Evolutionary conservation across 108 stramenopile genomes (phyloP), one percentile per base, ranked within the genome.

Genomic region (Asterionellopsis glacialis): DNA sequence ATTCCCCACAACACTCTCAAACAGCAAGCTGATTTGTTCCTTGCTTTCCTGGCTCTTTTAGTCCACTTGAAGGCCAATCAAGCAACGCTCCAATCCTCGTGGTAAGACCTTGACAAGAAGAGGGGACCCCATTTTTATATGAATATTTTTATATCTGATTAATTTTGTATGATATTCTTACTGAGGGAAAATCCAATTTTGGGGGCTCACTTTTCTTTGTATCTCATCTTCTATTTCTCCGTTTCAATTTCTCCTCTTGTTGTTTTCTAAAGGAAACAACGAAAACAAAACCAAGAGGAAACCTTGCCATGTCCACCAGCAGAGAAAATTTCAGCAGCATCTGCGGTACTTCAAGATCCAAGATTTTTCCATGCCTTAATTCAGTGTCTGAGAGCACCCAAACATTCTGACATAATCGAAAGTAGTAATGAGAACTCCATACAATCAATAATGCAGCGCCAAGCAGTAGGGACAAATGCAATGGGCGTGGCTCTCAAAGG

Each of bases 311-410:
- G 45, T 45, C 79, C 79, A 16, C 41, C 74, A 27, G 57, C 70
- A 12, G 60, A 65, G 22, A 60, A 71, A 39, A 75, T 80, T 24
- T 74, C 79, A 33, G 79, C 79, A 11, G 75, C 75, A 14, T 64
- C 63, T 54, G 59, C 71, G 9, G 68, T 81, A 33, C 19, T 81
- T 22, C 74, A 72, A 22, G 68, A 75, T 64, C 65, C 70, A 44
- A 16, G 43, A 14, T 59, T 81, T 9, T 70, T 81, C 41, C 40
- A 41, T 18, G 68, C 80, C 23, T 43, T 81, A 27, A 33, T 76
- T 14, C 55, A 55, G 21, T 81, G 80, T 49, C 62, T 81, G 9
- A 48, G 47, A 48, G 19, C 16, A 47, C 64, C 65, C 3, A 45
- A 48, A 13, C 33, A 33, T 33, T 2, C 33, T 2, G 33, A 33